Conservation (phyloP, 106 monocot genomes). For the Apostasia shenzhenica region DNA sequence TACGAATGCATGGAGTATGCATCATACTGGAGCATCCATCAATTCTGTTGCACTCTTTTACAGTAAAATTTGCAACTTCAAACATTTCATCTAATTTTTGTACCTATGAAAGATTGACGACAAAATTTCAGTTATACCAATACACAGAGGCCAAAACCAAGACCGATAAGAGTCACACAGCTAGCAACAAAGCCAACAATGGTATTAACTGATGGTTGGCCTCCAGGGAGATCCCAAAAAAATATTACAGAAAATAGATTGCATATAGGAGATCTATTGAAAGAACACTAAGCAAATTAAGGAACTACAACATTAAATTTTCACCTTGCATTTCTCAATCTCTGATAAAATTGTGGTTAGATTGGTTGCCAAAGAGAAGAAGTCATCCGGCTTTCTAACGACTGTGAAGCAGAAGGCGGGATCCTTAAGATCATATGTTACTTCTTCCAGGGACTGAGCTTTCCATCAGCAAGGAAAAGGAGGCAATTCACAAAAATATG, state of each 20-base stretch:
- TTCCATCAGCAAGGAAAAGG: background rate
- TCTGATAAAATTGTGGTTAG: conserved; percentile 61
- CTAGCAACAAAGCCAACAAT: too few relatives aligned
- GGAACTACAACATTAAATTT: background rate
- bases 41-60: conserved; percentile 50
- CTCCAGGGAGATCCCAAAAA: too few relatives aligned
- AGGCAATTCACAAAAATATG: too few relatives aligned
- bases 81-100: conserved; percentile 85
- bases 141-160: too few relatives aligned
- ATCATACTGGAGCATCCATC: conserved; percentile 63
- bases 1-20: conserved; percentile 78
- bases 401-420: conserved; percentile 69
- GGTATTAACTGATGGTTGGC: too few relatives aligned
- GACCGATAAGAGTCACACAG: too few relatives aligned
- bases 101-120: conserved; percentile 34
- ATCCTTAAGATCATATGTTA: conserved; percentile 85
- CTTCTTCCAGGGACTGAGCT: conserved; percentile 63
- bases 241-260: too few relatives aligned
- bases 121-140: background rate
- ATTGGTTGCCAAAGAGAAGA: conserved; percentile 46
- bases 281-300: too few relatives aligned
- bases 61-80: conserved; percentile 57
- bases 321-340: conserved; percentile 76
- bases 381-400: conserved; percentile 64
- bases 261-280: too few relatives aligned